phyloP scores from a whole-genome alignment of 2,329 filamentous ascomycete genomes.

The Aspergillus bombycis region DNA sequence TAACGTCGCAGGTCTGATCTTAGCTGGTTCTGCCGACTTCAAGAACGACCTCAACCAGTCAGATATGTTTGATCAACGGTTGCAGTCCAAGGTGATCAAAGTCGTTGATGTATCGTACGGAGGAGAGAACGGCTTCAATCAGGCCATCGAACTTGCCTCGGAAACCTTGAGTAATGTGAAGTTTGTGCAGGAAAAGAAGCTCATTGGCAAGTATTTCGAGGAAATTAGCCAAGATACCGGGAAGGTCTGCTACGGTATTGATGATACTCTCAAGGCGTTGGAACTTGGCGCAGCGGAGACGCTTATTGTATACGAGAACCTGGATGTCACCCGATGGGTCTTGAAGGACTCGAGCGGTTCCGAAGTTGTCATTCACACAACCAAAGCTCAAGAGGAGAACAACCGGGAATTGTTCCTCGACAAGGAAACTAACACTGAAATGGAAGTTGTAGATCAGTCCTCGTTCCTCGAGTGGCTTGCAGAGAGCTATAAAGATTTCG shows the following conservation, averaged over 20 bases:
- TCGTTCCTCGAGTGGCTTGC: slow-evolving; percentile 99
- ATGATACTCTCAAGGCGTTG: slow-evolving; percentile 94
- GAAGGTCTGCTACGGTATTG: slow-evolving; percentile 96
- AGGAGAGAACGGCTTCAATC: slow-evolving; percentile 99
- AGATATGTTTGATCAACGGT: slow-evolving; percentile 92
- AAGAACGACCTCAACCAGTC: slow-evolving; percentile 99
- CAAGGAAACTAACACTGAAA: slow-evolving; percentile 93
- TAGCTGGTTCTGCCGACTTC: slow-evolving; percentile 98
- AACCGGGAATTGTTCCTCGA: slow-evolving; percentile 89
- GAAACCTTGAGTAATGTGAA: slow-evolving; percentile 99
- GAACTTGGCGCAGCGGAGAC: slow-evolving; percentile 94
- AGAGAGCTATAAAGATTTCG: slow-evolving; percentile 97
- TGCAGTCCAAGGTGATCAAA: slow-evolving; percentile 96
- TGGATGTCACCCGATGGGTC: slow-evolving; percentile 90
- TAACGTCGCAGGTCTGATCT: slow-evolving; percentile 92
- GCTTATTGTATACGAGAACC: slow-evolving; percentile 94
- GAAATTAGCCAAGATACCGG: slow-evolving; percentile 98
- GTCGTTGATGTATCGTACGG: slow-evolving; percentile 98
- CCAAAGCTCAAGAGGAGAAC: slow-evolving; percentile 74
- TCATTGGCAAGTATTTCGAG: slow-evolving; percentile 98
- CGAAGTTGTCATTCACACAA: slow-evolving; percentile 82
- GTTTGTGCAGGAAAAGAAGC: slow-evolving; percentile 99
- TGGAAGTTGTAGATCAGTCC: slow-evolving; percentile 86
- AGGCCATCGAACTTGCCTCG: slow-evolving; percentile 91
- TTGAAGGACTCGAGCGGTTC: slow-evolving; percentile 76